Percentiles rank a stretch among this genome's conserved stretches.
Conservation (phyloP, 371 early-diverging fungal genomes). For the Mortierella sp. region DNA sequence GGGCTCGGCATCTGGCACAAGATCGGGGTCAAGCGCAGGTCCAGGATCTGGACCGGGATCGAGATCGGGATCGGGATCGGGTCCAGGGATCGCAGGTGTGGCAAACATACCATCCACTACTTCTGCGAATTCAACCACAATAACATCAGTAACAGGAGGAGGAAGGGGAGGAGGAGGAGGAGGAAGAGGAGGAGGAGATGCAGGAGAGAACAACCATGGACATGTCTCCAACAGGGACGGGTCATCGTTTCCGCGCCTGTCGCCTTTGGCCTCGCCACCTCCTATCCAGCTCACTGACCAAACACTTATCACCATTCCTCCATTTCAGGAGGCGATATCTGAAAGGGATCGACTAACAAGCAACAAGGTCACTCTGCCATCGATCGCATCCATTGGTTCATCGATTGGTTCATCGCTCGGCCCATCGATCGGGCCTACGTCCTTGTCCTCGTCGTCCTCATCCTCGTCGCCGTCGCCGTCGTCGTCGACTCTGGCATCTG, state of each 20-base stretch:
- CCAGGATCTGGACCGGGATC: constrained; percentile 20
- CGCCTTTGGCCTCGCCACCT: constrained; percentile 28
- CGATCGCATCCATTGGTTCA: constrained; percentile 28
- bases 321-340: constrained; percentile 35
- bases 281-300: constrained; percentile 37
- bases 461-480: constrained; percentile 8
- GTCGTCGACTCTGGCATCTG: neutral
- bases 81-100: too few relatives aligned
- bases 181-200: too few relatives aligned
- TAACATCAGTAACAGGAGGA: too few relatives aligned
- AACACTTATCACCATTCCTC: constrained; percentile 44
- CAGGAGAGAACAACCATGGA: too few relatives aligned
- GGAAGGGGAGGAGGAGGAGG: too few relatives aligned
- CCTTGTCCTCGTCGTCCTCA: constrained; percentile 4
- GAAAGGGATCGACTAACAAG: constrained; percentile 17
- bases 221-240: constrained; percentile 8
- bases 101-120: too few relatives aligned
- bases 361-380: constrained; percentile 26
- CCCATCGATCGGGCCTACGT: neutral
- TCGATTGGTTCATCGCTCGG: constrained; percentile 6
- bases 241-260: constrained; percentile 17
- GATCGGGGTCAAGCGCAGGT: constrained; percentile 15
- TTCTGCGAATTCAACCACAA: too few relatives aligned
- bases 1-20: constrained; percentile 10
- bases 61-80: constrained; percentile 1